These are phyloP conservation scores for Xylaria sp. DNA, from an alignment of 2,329 filamentous ascomycete species.

Conservation along the genomic window DNA sequence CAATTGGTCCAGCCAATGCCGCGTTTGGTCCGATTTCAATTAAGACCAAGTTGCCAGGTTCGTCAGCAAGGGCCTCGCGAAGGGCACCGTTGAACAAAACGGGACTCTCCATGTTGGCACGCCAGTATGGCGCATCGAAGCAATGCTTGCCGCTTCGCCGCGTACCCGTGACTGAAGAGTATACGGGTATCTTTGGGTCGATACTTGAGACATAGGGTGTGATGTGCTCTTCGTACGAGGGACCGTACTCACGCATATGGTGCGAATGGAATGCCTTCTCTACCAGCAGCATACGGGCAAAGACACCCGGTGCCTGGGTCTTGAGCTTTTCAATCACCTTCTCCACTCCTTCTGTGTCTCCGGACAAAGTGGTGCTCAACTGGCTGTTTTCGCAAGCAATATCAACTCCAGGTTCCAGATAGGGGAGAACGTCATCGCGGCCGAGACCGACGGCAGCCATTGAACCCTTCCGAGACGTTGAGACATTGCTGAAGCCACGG, in stretches of 20 bases:
- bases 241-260: not conserved
- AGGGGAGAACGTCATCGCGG: constrained; percentile 16
- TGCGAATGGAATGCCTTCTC: constrained; percentile 8
- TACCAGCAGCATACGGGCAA: not conserved
- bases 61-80: not conserved
- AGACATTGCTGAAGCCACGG: constrained; percentile 19
- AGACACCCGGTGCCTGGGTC: not conserved
- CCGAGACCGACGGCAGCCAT: constrained; percentile 32
- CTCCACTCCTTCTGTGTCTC: constrained; percentile 1
- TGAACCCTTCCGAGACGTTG: constrained; percentile 15
- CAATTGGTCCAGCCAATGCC: constrained; percentile 23
- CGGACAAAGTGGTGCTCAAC: constrained; percentile 9
- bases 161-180: not conserved
- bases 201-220: constrained; percentile 25
- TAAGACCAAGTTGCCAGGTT: constrained; percentile 3
- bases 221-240: constrained; percentile 1
- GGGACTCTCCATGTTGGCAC: constrained; percentile 27
- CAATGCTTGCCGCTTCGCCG: not conserved
- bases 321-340: not conserved
- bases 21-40: constrained; percentile 26
- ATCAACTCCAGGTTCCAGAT: constrained; percentile 22
- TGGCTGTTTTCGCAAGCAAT: constrained; percentile 31
- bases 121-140: constrained; percentile 25
- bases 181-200: constrained; percentile 4
- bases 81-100: constrained; percentile 34